Evolutionary conservation across 208 protist species (phyloP).

Genomic region (Jaenimonas drosophilae): DNA sequence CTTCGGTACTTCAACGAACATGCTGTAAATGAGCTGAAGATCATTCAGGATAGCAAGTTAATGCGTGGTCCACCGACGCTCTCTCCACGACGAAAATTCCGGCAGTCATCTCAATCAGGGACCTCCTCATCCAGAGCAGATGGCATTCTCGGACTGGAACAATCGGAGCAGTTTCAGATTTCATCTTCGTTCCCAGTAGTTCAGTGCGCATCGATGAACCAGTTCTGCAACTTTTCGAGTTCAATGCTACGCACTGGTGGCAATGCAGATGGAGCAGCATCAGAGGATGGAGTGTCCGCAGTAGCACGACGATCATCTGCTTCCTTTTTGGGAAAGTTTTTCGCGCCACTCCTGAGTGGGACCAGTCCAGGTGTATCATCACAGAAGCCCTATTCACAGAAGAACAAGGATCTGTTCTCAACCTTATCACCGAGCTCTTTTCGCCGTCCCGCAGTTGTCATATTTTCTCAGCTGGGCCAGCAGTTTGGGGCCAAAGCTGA

Average conservation of each 20-base stretch:
- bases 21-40: slow-evolving; percentile 80
- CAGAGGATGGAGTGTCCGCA: too few species aligned
- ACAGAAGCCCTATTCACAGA: slow-evolving; percentile 24
- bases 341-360: too few species aligned
- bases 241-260: too few species aligned
- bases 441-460: slow-evolving; percentile 63
- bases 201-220: slow-evolving; percentile 29
- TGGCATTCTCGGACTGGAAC: too few species aligned
- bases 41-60: slow-evolving; percentile 81
- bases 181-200: slow-evolving; percentile 39
- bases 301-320: too few species aligned
- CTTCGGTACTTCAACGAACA: slow-evolving; percentile 88
- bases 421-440: slow-evolving; percentile 37
- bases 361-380: too few species aligned
- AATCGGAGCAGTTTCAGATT: too few species aligned
- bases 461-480: slow-evolving; percentile 78
- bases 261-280: too few species aligned
- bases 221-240: slow-evolving; percentile 43
- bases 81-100: too few species aligned
- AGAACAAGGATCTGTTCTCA: slow-evolving; percentile 38
- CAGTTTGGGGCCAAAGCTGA: slow-evolving; percentile 69
- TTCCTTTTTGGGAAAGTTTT: too few species aligned
- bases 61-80: slow-evolving; percentile 72
- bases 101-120: too few species aligned
- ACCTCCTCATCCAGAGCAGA: too few species aligned